A percentile compares a stretch with the other conserved stretches of the same genome.
Evolutionary conservation across 352 stramenopile genomes (phyloP).

Genomic region (Ophiocytium majus): DNA sequence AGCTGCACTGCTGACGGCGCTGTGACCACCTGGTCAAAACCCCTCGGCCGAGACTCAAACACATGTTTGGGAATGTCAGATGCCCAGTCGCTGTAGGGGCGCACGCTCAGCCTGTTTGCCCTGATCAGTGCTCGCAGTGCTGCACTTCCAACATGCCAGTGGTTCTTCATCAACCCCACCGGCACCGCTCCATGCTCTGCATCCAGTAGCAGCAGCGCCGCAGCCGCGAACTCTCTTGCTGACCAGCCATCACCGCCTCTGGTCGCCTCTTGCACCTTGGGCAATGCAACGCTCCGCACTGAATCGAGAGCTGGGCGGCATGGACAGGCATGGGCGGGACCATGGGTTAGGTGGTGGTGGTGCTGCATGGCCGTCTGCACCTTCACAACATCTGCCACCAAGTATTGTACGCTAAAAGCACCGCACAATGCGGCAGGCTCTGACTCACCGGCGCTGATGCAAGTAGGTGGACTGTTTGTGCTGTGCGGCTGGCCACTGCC

Average conservation of each 20-base stretch:
- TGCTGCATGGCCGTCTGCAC: too few species aligned
- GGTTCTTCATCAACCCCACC: background rate
- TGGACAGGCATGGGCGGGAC: background rate
- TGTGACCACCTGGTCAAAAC: background rate
- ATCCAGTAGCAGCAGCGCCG: conserved; percentile 6
- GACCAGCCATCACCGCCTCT: background rate
- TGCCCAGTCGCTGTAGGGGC: conserved; percentile 12
- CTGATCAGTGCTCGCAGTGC: background rate
- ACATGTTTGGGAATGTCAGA: background rate
- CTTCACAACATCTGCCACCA: background rate
- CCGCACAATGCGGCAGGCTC: too few species aligned
- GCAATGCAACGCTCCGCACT: background rate
- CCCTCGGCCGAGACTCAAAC: background rate
- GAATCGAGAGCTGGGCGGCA: background rate
- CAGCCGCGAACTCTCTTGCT: background rate
- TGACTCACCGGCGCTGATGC: too few species aligned
- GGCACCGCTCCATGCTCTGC: background rate
- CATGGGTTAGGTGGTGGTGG: too few species aligned
- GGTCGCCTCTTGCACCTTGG: background rate
- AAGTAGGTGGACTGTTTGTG: too few species aligned
- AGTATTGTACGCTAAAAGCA: background rate
- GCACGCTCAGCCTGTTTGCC: conserved; percentile 9
- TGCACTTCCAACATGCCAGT: background rate
- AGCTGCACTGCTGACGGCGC: too few species aligned
- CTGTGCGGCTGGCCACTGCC: too few species aligned